Base-by-base conservation (phyloP, 495 filamentous ascomycete genomes). In the Entonaema liquescens region DNA sequence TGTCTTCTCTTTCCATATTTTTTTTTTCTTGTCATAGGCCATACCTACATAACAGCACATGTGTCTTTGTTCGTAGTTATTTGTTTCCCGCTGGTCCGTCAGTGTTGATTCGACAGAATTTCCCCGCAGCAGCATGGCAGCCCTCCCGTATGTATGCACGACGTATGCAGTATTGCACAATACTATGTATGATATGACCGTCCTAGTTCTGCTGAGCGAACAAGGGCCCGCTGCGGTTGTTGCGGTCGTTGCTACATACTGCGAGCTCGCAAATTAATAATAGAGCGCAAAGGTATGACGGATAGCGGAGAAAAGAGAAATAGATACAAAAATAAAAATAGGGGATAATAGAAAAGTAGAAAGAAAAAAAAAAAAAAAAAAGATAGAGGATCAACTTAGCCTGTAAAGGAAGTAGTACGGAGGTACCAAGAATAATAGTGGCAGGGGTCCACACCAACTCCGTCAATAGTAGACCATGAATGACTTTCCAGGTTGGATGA, bases 401-500 rank as follows among this genome's bases (percentile, higher is more conserved):
- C 70, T 73, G 57, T 68, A 69, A 55, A 42, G 70, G 70, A 68
- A 73, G 70, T 68, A 69, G 62, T 73, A 73, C 70, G 52, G 50
- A 57, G 57, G 70, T 73, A 73, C 65, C 4, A 33, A 63, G 56
- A 65, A 33, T 11, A 29, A 44, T 42, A 55, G 65, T 65, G 54
- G 28, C 65, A 69, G 65, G 70, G 70, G 65, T 69, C 60, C 58
- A 62, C 61, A 49, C 59, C 40, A 31, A 31, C 65, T 62, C 65
- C 61, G 56, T 73, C 65, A 68, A 73, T 68, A 68, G 64, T 68
- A 59, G 53, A 64, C 54, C 59, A 72, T 73, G 70, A 68, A 73
- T 73, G 70, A 73, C 70, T 65, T 73, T 65, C 70, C 65, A 65
- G 57, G 70, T 73, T 73, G 65, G 55, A 65, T 65, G 56, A 69